Percentiles rank a stretch among this genome's conserved stretches.
These are phyloP conservation scores for Dalechampia spathulata DNA, from an alignment of 441 rosid species.

Conservation along the genomic window DNA sequence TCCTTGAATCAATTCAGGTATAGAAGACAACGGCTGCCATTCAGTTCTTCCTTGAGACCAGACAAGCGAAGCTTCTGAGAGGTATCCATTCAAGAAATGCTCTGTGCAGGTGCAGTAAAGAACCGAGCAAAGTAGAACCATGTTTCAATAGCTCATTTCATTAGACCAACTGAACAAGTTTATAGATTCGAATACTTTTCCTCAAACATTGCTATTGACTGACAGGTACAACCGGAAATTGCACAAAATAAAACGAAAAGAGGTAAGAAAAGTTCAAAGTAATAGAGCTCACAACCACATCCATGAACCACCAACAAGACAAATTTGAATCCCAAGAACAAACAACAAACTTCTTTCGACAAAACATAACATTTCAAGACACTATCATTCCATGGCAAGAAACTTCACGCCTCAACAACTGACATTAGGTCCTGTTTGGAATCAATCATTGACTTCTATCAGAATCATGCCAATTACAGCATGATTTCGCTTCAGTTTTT, in stretches of 20 bases:
- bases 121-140: slow-evolving; percentile 35
- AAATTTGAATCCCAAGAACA: neutral
- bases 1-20: slow-evolving; percentile 52
- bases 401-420: too few species aligned
- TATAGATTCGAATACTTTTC: slow-evolving; percentile 28
- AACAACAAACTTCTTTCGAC: neutral
- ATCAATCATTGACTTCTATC: too few species aligned
- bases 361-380: slow-evolving; percentile 1
- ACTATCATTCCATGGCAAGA: slow-evolving; percentile 6
- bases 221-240: slow-evolving; percentile 23
- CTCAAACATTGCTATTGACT: slow-evolving; percentile 29
- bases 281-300: too few species aligned
- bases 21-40: slow-evolving; percentile 73
- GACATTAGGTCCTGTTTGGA: too few species aligned
- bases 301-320: neutral
- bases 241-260: slow-evolving; percentile 1
- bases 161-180: slow-evolving; percentile 36
- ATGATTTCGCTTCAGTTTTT: too few species aligned
- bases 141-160: slow-evolving; percentile 31
- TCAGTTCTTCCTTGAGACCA: slow-evolving; percentile 80
- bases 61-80: slow-evolving; percentile 59
- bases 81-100: slow-evolving; percentile 69
- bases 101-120: slow-evolving; percentile 64
- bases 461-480: too few species aligned
- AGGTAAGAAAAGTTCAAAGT: too few species aligned